Base-by-base conservation (phyloP, 257 asterid species). In the Anisodus acutangulus region DNA sequence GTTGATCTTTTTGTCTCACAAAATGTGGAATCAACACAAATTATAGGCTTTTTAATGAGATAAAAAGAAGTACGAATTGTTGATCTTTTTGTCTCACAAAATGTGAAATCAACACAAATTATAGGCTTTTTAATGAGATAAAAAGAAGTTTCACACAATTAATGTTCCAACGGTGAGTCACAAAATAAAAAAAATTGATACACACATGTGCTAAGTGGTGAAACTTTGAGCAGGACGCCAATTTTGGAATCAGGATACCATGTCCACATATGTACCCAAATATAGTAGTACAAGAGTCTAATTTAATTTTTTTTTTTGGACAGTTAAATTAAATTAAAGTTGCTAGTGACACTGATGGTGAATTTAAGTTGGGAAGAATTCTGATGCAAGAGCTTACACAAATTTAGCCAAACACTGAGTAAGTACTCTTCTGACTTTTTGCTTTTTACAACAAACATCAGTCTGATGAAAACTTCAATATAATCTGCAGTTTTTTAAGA, bases 391-490 rank as follows among this genome's bases (percentile, higher is more conserved):
- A 74, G 45, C 2, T 74, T 74, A 49, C 81, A 74, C 62, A 74
- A 74, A 74, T 1, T 74, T 49, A 74, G 63, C 81, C 63, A 51
- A 74, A 74, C 62, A 22, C 62, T 74, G 22, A 6, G 22, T 19
- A 49, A 11, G 45, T 74, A 49, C 62, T 74, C 13, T 74, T 74
- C 45, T 51, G 81, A 22, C 62, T 49, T 74, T 74, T 72, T 45
- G 41, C 80, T 26, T 72, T 51, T 74, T 51, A 49, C 81, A 74
- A 62, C 62, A 51, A 74, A 74, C 62, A 53, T 54, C 62, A 74
- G 81, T 74, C 63, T 22, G 63, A 74, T 74, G 63, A 74, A 74
- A 49, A 51, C 81, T 51, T 74, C 81, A 51, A 74, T 51, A 74
- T 51, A 51, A 49, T 74, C 22, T 74, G 19, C 60, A 51, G 62